These are phyloP conservation scores for Globisporangium radiosum DNA, from an alignment of 352 stramenopile species.

Conservation along the genomic window DNA sequence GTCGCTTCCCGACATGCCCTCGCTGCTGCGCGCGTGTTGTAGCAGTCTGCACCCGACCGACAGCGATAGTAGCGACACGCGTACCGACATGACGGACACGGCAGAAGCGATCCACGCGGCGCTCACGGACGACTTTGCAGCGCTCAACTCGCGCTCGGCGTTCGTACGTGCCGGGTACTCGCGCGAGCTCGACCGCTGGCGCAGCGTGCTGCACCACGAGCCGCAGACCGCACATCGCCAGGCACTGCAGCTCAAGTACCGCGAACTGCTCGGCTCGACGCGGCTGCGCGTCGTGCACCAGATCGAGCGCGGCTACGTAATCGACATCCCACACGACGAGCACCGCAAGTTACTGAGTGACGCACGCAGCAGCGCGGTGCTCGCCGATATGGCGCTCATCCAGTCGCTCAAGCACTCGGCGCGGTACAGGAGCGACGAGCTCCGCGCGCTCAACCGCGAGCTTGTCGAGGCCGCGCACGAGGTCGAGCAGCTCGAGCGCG, in stretches of 20 bases:
- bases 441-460: slow-evolving; percentile 54
- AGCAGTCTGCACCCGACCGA: slow-evolving; percentile 14
- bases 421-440: slow-evolving; percentile 57
- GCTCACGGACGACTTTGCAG: slow-evolving; percentile 54
- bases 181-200: slow-evolving; percentile 55
- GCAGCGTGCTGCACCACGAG: slow-evolving; percentile 34
- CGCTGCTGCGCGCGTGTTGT: slow-evolving; percentile 21
- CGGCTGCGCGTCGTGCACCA: slow-evolving; percentile 57
- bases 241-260: slow-evolving; percentile 55
- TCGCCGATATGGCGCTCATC: slow-evolving; percentile 40
- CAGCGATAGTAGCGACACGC: slow-evolving; percentile 6
- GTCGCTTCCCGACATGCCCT: slow-evolving; percentile 13
- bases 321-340: slow-evolving; percentile 61
- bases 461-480: slow-evolving; percentile 48
- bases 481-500: slow-evolving; percentile 40
- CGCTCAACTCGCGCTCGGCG: slow-evolving; percentile 47
- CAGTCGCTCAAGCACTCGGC: slow-evolving; percentile 67
- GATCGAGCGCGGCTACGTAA: slow-evolving; percentile 54
- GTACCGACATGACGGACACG: slow-evolving; percentile 14
- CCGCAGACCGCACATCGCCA: slow-evolving; percentile 31
- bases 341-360: slow-evolving; percentile 33
- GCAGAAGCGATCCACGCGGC: slow-evolving; percentile 41
- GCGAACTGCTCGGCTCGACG: slow-evolving; percentile 38
- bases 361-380: slow-evolving; percentile 11
- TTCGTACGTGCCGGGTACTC: slow-evolving; percentile 61